These are phyloP conservation scores for Botryosphaeria agaves DNA, from an alignment of 2,329 filamentous ascomycete species.

Conservation along the genomic window DNA sequence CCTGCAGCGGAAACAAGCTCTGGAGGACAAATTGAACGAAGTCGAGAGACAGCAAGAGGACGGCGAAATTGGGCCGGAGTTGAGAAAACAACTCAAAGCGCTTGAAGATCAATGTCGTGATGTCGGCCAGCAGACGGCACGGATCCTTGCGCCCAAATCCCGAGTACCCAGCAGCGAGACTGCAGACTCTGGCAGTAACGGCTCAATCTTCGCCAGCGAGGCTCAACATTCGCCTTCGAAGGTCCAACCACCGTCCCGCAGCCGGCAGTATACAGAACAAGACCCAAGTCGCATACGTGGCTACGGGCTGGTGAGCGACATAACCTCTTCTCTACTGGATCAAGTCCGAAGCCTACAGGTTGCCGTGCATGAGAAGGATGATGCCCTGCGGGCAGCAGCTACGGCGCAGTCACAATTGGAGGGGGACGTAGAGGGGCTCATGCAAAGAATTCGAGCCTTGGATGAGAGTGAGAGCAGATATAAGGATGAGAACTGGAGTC, in stretches of 20 bases:
- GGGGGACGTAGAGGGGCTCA: conserved; percentile 60
- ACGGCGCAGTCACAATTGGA: conserved; percentile 66
- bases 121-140: conserved; percentile 73
- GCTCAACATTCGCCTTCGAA: conserved; percentile 79
- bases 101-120: conserved; percentile 94
- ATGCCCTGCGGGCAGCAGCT: conserved; percentile 58
- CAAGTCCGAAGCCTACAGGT: conserved; percentile 84
- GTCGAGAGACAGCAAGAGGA: conserved; percentile 64
- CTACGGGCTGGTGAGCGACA: conserved; percentile 96
- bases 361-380: conserved; percentile 73
- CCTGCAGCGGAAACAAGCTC: conserved; percentile 69
- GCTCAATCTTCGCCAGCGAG: conserved; percentile 53
- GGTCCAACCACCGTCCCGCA: conserved; percentile 66
- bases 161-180: conserved; percentile 44
- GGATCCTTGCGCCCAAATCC: conserved; percentile 71
- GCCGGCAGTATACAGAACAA: conserved; percentile 82
- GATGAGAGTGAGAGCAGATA: conserved; percentile 92
- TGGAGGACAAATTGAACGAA: conserved; percentile 67
- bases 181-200: conserved; percentile 9
- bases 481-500: conserved; percentile 97
- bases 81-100: conserved; percentile 67
- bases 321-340: conserved; percentile 84
- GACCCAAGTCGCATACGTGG: conserved; percentile 81
- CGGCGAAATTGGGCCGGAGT: conserved; percentile 62
- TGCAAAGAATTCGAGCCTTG: conserved; percentile 62